phyloP scores from a whole-genome alignment of 176 grass and related monocot genomes.

The Zoysia pacifica region DNA sequence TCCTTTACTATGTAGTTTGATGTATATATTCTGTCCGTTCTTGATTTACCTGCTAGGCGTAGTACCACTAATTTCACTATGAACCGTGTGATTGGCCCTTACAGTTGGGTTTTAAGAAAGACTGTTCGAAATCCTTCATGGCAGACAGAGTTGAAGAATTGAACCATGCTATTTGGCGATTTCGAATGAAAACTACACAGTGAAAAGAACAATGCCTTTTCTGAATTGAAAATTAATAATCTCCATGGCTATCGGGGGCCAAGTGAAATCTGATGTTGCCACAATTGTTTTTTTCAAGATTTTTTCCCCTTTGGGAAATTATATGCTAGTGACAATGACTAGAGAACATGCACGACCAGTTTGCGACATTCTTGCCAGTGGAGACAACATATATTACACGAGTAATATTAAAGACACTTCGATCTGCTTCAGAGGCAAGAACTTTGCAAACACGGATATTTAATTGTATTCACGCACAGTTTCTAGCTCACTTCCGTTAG shows the following conservation, averaged over 20 bases:
- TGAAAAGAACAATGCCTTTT: neutral
- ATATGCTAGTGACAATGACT: neutral
- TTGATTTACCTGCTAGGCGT: neutral
- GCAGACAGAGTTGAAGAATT: neutral
- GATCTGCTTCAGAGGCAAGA: neutral
- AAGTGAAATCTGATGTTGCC: neutral
- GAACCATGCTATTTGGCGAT: neutral
- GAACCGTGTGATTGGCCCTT: neutral
- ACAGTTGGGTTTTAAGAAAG: neutral
- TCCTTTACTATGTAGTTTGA: neutral
- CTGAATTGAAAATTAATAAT: neutral
- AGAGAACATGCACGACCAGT: conserved; percentile 6
- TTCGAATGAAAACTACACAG: neutral
- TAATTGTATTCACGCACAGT: neutral
- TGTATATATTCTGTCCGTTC: neutral
- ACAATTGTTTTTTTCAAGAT: neutral
- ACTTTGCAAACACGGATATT: neutral
- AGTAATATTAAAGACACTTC: neutral
- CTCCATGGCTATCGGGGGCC: neutral
- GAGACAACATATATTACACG: neutral
- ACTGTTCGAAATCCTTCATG: neutral
- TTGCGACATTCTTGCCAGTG: conserved; percentile 3
- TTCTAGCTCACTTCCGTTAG: neutral
- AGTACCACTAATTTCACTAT: neutral
- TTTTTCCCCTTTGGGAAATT: neutral